Conservation (phyloP, 2,329 filamentous ascomycete genomes). For the Alternaria brassicicola region DNA sequence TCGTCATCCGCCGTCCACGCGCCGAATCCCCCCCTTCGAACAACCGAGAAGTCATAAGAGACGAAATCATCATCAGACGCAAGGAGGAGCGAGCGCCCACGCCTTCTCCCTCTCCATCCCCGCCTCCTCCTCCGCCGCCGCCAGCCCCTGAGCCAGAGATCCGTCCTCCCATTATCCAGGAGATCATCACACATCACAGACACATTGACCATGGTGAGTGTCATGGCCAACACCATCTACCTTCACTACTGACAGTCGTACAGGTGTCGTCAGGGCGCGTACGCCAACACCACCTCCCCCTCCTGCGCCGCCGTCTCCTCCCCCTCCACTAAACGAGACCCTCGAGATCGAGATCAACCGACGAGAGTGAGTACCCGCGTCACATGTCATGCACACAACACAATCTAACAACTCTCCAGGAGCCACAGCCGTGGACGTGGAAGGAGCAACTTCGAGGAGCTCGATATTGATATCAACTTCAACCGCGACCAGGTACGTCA, state of each 20-base stretch:
- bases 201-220: slow-evolving; percentile 83
- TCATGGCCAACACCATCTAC: background rate
- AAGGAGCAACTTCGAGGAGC: slow-evolving; percentile 61
- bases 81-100: slow-evolving; percentile 57
- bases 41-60: slow-evolving; percentile 45
- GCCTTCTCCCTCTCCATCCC: slow-evolving; percentile 59
- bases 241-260: slow-evolving; percentile 11
- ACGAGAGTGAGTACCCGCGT: slow-evolving; percentile 49
- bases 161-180: slow-evolving; percentile 81
- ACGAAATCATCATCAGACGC: slow-evolving; percentile 54
- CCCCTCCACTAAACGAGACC: slow-evolving; percentile 57
- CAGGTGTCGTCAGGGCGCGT: slow-evolving; percentile 55
- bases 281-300: slow-evolving; percentile 59
- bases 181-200: slow-evolving; percentile 86
- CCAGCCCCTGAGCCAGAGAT: slow-evolving; percentile 68
- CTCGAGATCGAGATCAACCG: slow-evolving; percentile 64
- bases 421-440: slow-evolving; percentile 53
- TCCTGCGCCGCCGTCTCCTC: slow-evolving; percentile 50
- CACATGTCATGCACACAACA: background rate
- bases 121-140: slow-evolving; percentile 53
- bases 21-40: slow-evolving; percentile 44
- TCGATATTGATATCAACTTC: slow-evolving; percentile 70
- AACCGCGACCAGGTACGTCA: slow-evolving; percentile 56
- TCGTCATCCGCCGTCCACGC: slow-evolving; percentile 48
- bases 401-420: slow-evolving; percentile 21